Evolutionary conservation across 331 rosid genomes (phyloP), one percentile per base, ranked within the genome.

Genomic region (Pyrus hybrid): DNA sequence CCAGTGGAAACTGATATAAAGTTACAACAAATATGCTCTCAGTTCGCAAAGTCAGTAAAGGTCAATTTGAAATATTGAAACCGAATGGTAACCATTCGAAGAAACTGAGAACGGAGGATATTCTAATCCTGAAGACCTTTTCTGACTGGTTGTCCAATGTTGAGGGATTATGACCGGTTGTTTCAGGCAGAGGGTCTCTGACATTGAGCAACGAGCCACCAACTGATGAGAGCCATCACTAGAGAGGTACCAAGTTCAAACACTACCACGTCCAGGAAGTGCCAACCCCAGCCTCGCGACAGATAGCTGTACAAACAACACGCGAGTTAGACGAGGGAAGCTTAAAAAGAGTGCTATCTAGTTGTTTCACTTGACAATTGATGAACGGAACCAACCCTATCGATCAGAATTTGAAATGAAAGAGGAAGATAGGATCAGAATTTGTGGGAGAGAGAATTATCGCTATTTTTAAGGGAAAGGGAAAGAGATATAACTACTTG

Each of bases 281-380:
- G 89, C 99, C 99, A 95, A 60, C 96, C 99, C 86, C 90, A 75
- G 74, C 93, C 97, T 74, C 92, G 90, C 91, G 87, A 83, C 76
- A 95, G 80, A 85, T 92, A 95, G 87, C 99, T 95, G 93, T 81
- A 84, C 18, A 83, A 58, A 63, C 28, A 26, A 76, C 25, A 13
- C 22, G 68, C 77, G 67, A 74, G 86, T 65, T 29, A 57, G 67
- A 67, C 35, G 28, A 65, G 43, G 11, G 51, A 53, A 56, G 26
- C 43, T 58, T 23, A 25, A 28, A 18, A 43, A 51, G 32, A 47
- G 58, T 7, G 21, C 26, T 23, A 18, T 20, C 16, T 37, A 28
- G 10, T 57, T 43, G 60, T 18, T 25, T 4, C 65, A 41, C 28
- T 11, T 17, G 30, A 18, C n/a, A 23, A 18, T 29, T 18, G 30